phyloP scores from a whole-genome alignment of 495 filamentous ascomycete species.

The Bacidia gigantensis region DNA sequence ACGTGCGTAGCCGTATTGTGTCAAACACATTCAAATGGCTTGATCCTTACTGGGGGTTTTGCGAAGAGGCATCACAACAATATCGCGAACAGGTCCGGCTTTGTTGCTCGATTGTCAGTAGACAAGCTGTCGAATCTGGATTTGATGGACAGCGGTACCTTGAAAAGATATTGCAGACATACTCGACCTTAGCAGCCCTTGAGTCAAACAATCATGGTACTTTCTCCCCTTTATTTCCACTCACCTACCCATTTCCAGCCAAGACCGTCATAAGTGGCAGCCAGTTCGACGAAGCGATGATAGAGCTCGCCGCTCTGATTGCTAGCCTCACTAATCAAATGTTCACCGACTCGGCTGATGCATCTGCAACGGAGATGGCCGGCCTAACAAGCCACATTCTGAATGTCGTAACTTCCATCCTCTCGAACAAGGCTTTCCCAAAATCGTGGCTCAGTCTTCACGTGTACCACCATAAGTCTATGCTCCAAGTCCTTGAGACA shows the following conservation, averaged over 20 bases:
- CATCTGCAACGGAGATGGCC: conserved; percentile 43
- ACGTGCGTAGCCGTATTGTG: conserved; percentile 57
- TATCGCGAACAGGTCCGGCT: conserved; percentile 89
- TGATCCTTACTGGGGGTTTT: conserved; percentile 82
- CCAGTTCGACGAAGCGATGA: conserved; percentile 73
- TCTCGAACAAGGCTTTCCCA: conserved; percentile 83
- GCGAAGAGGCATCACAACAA: conserved; percentile 57
- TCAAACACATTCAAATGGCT: conserved; percentile 83
- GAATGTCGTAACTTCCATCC: conserved; percentile 75
- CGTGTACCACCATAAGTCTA: conserved; percentile 87
- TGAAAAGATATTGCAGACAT: conserved; percentile 81
- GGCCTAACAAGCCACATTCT: conserved; percentile 59
- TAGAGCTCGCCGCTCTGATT: conserved; percentile 79
- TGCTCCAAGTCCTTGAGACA: conserved; percentile 77
- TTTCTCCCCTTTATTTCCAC: conserved; percentile 79
- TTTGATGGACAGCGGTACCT: conserved; percentile 75
- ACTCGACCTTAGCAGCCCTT: conserved; percentile 55
- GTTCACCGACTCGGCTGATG: conserved; percentile 42
- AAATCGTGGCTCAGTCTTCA: conserved; percentile 81
- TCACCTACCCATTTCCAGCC: conserved; percentile 75
- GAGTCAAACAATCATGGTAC: conserved; percentile 50
- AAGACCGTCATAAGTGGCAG: conserved; percentile 47
- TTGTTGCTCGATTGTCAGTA: conserved; percentile 79
- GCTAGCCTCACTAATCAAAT: conserved; percentile 64
- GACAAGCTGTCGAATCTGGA: conserved; percentile 64